Base-by-base conservation (phyloP, 768 basidiomycete genomes). In the Termitomyces sp. region DNA sequence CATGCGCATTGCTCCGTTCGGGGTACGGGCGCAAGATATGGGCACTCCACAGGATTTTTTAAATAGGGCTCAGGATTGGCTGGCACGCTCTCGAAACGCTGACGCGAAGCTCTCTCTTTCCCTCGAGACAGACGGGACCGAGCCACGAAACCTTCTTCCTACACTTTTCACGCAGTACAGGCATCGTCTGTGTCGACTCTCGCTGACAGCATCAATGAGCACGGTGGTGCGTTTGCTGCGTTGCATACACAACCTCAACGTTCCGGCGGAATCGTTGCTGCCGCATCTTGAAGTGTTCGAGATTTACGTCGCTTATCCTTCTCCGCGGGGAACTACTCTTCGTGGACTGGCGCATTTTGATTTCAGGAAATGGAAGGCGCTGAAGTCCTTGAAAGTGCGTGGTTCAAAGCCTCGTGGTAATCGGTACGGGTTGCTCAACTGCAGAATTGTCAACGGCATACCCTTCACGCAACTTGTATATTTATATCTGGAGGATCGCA, bases 81-180 rank as follows among this genome's bases (percentile, higher is more conserved):
- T 56, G 1, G n/a, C 15, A 34, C 42, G 54, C 29, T 56, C 54
- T 5, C 31, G 31, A 20, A 11, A 32, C 1, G 37, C 29, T 6
- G 54, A 45, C 34, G n/a, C 42, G 7, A 56, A 56, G 32, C 31
- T 56, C 42, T 56, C 42, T 15, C 31, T 56, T 56, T 56, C 54
- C 31, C 10, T 56, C 9, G 54, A 56, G 54, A 56, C 17, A 17
- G 54, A 56, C 42, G 42, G 54, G 34, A 56, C 54, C n/a, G 54
- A 56, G 31, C 42, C 42, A 3, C 1, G 43, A 20, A 6, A 29
- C 7, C 54, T 56, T 20, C 54, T 56, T 43, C 42, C 54, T 20
- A 43, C 6, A 7, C 32, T 56, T 32, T 43, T 56, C 5, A 32
- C 11, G 5, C 31, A 17, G 17, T 56, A 56, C 42, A 12, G 42